phyloP scores from a whole-genome alignment of 1,284 basidiomycete species.

The Mycena sp. region DNA sequence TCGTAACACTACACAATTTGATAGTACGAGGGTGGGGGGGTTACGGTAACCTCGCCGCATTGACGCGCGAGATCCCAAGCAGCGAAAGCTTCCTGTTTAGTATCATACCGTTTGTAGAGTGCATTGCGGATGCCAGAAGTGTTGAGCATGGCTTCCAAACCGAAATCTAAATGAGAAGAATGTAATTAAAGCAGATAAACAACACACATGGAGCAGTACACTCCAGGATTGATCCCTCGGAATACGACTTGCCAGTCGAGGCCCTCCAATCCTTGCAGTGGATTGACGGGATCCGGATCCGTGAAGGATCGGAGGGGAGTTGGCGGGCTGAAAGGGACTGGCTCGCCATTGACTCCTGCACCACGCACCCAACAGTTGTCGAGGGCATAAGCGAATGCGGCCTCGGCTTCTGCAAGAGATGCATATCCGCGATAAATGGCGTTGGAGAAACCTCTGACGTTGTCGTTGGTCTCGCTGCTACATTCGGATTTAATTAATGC shows the following conservation, averaged over 20 bases:
- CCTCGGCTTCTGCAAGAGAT: neutral
- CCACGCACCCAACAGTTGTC: neutral
- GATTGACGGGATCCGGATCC: neutral
- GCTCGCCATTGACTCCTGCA: too few relatives aligned
- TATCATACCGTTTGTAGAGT: too few relatives aligned
- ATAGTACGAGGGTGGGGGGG: too few relatives aligned
- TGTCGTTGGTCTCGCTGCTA: neutral
- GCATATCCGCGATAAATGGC: neutral
- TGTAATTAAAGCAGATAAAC: neutral
- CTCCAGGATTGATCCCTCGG: neutral
- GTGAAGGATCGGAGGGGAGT: neutral
- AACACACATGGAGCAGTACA: neutral
- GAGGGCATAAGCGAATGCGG: neutral
- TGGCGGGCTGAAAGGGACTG: neutral
- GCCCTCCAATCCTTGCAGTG: neutral
- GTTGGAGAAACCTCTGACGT: neutral
- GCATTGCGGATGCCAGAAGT: neutral
- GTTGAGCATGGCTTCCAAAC: neutral
- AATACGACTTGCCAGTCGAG: neutral
- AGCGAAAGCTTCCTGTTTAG: too few relatives aligned
- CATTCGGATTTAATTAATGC: neutral
- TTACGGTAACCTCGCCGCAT: too few relatives aligned
- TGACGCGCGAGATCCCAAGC: too few relatives aligned
- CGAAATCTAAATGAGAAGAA: neutral
- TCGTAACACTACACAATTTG: too few relatives aligned